Evolutionary conservation across 208 protist genomes (phyloP).

Genomic region (Acanthamoeba sp.): DNA sequence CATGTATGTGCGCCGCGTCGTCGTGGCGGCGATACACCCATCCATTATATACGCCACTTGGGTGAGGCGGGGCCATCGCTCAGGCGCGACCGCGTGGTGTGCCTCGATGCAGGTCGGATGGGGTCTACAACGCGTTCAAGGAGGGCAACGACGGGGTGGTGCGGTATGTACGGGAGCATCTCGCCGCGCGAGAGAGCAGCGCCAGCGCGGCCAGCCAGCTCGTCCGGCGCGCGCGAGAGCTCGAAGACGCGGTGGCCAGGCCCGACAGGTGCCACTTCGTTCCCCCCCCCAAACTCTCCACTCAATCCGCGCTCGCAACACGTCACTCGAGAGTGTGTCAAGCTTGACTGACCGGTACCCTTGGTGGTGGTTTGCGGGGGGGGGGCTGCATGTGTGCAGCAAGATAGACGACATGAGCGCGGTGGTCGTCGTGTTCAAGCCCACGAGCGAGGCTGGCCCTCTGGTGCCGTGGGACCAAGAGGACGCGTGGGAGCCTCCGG

Average conservation of each 20-base stretch:
- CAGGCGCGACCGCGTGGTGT: not conserved
- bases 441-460: not conserved
- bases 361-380: too few species aligned
- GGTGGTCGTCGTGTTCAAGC: not conserved
- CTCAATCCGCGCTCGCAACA: too few species aligned
- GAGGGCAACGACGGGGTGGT: slow-evolving; percentile 60
- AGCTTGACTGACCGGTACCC: too few species aligned
- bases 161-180: not conserved
- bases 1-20: too few species aligned
- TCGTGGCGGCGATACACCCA: too few species aligned
- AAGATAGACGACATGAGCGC: slow-evolving; percentile 47
- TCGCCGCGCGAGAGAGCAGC: not conserved
- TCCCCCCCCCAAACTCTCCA: too few species aligned
- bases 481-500: not conserved
- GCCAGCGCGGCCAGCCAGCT: not conserved
- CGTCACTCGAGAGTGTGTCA: too few species aligned
- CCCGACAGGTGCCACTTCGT: too few species aligned
- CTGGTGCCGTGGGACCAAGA: not conserved
- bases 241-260: slow-evolving; percentile 9
- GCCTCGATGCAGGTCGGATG: not conserved
- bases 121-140: slow-evolving; percentile 54
- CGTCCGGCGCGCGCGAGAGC: not conserved
- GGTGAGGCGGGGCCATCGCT: too few species aligned
- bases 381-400: too few species aligned
- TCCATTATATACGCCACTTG: too few species aligned